Conservation (phyloP, 176 grass and related monocot species). For the Oryza australiensis region DNA sequence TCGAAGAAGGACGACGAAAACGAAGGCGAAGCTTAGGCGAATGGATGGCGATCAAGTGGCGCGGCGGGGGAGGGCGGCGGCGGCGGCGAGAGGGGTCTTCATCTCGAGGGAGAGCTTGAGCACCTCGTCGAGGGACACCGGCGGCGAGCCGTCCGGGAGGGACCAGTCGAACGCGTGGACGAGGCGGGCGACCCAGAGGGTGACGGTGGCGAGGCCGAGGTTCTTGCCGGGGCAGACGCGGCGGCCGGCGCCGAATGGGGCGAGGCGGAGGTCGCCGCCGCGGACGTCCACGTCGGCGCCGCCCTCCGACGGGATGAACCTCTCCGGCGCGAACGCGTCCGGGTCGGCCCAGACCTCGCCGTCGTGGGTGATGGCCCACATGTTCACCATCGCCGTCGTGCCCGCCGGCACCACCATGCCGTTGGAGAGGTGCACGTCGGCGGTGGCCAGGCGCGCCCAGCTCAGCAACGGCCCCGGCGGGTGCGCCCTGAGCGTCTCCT, state of each 20-base stretch:
- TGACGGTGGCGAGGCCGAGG: conserved; percentile 67
- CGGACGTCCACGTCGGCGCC: conserved; percentile 80
- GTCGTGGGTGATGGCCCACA: conserved; percentile 87
- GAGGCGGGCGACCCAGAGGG: conserved; percentile 64
- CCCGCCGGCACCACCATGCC: conserved; percentile 76
- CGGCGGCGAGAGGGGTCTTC: conserved; percentile 63
- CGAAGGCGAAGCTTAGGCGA: not conserved
- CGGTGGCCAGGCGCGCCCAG: conserved; percentile 77
- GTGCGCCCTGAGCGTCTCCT: conserved; percentile 70
- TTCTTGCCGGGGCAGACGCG: conserved; percentile 89
- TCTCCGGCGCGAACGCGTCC: conserved; percentile 46
- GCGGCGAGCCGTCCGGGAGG: not conserved
- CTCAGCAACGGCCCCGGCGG: conserved; percentile 75
- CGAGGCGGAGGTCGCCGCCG: conserved; percentile 73
- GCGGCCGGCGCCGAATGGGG: conserved; percentile 71
- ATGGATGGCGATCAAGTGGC: not conserved
- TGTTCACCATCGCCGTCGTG: conserved; percentile 86
- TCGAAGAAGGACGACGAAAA: not conserved
- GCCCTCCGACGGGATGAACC: conserved; percentile 52
- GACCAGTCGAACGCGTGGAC: conserved; percentile 68
- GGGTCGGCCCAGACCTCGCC: conserved; percentile 51
- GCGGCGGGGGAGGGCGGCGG: conserved; percentile 32
- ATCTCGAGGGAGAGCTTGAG: conserved; percentile 89
- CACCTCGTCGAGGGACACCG: conserved; percentile 62
- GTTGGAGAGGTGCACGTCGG: conserved; percentile 63